Conservation (phyloP, 1,284 basidiomycete genomes). For the Papiliotrema nemorosa region DNA sequence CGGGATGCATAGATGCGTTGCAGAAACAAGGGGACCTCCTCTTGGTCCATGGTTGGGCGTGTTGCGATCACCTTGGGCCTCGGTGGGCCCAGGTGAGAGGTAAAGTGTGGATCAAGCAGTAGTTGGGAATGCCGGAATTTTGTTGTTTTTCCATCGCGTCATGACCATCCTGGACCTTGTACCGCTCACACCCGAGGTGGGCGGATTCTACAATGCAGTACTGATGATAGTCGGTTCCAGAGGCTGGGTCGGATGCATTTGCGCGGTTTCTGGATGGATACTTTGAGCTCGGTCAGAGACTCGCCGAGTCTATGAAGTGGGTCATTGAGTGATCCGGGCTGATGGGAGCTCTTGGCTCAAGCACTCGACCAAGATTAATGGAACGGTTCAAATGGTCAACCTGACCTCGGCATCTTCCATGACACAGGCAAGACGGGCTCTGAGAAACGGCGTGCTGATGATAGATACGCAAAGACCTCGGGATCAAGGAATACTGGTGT, state of each 20-base stretch:
- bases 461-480: constrained; percentile 21
- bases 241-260: constrained; percentile 22
- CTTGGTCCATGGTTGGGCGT: not conserved
- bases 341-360: constrained; percentile 29
- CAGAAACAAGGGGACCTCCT: constrained; percentile 22
- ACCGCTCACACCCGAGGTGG: constrained; percentile 13
- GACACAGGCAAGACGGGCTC: constrained; percentile 2
- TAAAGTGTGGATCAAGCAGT: not conserved
- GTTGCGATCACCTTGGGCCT: not conserved
- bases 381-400: constrained; percentile 25
- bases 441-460: not conserved
- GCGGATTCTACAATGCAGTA: not conserved
- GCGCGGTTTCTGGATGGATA: constrained; percentile 27
- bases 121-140: not conserved
- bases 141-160: not conserved
- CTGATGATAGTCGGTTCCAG: constrained; percentile 31
- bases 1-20: constrained; percentile 18
- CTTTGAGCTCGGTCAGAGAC: constrained; percentile 25
- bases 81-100: not conserved
- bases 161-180: constrained; percentile 12
- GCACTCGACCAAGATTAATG: constrained; percentile 21
- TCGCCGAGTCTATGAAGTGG: constrained; percentile 32
- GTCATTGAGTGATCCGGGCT: constrained; percentile 3
- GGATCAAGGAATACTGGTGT: constrained; percentile 28
- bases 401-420: constrained; percentile 14